phyloP scores from a whole-genome alignment of 345 rosid genomes.

The Excoecaria agallocha region DNA sequence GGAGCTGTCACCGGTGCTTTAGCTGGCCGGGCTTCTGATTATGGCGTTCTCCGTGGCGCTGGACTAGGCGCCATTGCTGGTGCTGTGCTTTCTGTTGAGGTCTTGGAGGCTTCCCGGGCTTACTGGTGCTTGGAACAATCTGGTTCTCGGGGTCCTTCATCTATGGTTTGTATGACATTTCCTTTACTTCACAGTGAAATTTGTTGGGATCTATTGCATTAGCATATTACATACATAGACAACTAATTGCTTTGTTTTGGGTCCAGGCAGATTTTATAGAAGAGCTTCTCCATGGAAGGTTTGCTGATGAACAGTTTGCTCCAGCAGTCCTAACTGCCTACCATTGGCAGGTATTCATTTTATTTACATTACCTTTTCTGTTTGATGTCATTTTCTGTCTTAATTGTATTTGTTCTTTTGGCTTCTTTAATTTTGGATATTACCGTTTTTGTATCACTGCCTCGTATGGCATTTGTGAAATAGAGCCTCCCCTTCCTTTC shows the following conservation, averaged over 20 bases:
- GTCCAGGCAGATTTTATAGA: constrained; percentile 80
- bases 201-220: not conserved
- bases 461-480: not conserved
- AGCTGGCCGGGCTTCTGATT: constrained; percentile 68
- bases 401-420: not conserved
- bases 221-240: not conserved
- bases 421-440: not conserved
- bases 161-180: constrained; percentile 46
- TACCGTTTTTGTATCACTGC: not conserved
- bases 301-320: constrained; percentile 46
- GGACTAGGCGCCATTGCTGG: constrained; percentile 74
- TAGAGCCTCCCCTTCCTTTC: not conserved
- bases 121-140: constrained; percentile 68
- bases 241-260: constrained; percentile 21
- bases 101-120: constrained; percentile 77
- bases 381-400: not conserved
- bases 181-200: not conserved
- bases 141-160: constrained; percentile 59
- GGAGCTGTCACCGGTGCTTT: constrained; percentile 68
- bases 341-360: constrained; percentile 58
- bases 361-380: not conserved
- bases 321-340: constrained; percentile 60
- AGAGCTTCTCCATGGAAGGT: constrained; percentile 61
- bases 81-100: constrained; percentile 67
- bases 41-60: constrained; percentile 72